Conservation (phyloP, 768 basidiomycete genomes). For the Crassisporium funariophilum region DNA sequence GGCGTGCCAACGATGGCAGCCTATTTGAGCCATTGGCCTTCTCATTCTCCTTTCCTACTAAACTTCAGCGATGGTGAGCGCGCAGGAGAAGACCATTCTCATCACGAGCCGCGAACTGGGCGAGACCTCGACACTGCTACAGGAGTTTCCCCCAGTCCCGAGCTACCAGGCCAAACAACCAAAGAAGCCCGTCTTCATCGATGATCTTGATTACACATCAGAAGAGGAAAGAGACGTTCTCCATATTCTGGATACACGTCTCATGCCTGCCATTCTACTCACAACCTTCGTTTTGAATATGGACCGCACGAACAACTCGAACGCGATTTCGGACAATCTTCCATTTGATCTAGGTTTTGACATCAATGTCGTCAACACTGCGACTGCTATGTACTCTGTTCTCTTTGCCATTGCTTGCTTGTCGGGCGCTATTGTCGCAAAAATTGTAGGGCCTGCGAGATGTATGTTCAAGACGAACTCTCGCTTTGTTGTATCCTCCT, state of each 20-base stretch:
- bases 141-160: neutral
- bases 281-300: constrained; percentile 41
- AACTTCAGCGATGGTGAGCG: constrained; percentile 2
- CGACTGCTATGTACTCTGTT: constrained; percentile 37
- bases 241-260: constrained; percentile 20
- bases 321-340: constrained; percentile 43
- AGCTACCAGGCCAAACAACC: constrained; percentile 1
- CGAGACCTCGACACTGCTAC: constrained; percentile 16
- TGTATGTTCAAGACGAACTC: constrained; percentile 22
- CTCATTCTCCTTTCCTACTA: constrained; percentile 6
- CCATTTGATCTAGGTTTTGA: constrained; percentile 41
- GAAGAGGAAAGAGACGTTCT: constrained; percentile 36
- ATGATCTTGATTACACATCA: constrained; percentile 29
- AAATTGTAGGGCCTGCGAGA: constrained; percentile 39
- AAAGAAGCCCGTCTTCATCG: constrained; percentile 29
- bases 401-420: constrained; percentile 37
- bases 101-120: neutral
- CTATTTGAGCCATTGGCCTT: too few species aligned
- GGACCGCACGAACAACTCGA: constrained; percentile 44
- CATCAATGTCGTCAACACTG: constrained; percentile 41
- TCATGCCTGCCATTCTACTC: constrained; percentile 36
- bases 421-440: constrained; percentile 40
- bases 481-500: neutral
- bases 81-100: constrained; percentile 7
- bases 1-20: too few species aligned